Base-by-base conservation (phyloP, 1,284 basidiomycete species). In the Cutaneotrichosporon cyanovorans region DNA sequence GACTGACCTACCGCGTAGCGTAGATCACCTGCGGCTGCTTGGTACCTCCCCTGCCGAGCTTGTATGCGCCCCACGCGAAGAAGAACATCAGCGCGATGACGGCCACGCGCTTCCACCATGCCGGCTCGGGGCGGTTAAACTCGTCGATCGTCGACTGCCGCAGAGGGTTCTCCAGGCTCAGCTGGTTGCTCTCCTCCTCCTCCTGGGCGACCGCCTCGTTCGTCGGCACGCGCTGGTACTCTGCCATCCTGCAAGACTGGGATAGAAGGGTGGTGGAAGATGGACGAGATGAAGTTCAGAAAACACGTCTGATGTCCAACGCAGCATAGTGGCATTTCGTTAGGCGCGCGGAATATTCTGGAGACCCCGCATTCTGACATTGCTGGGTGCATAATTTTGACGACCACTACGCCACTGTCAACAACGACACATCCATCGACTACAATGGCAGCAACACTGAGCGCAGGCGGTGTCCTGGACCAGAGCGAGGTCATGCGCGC, bases 1-100 rank as follows among this genome's bases (percentile, higher is more conserved):
- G 23, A 22, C 21, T 42, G 37, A 53, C 65, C 52, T 52, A 72
- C 70, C 70, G 60, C 37, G 48, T 61, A 22, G 71, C 71, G 52
- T 70, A 72, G 38, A 72, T 69, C 21, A 71, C 48, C 47, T 69
- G 33, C n/a, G 67, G 62, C 47, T 63, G 53, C 21, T 50, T n/a
- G 14, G 31, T 37, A 25, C 25, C 30, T 14, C 25, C 23, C 52
- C 51, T 45, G 18, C 59, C 59, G 3, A 69, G 49, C 36, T 45
- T 55, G 25, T 69, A 34, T 12, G 57, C 56, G 3, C 58, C 42
- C 64, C 65, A 72, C 10, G 53, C 60, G 51, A 70, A 59, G 35
- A 53, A 40, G 7, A 69, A 5, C 11, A 72, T 42, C 12, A 47
- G 54, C 2, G 59, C n/a, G 20, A 72, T 35, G 33, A 72, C 23